These are phyloP conservation scores for Scleromitrula shiraiana DNA, from an alignment of 2,329 filamentous ascomycete species.

Conservation along the genomic window DNA sequence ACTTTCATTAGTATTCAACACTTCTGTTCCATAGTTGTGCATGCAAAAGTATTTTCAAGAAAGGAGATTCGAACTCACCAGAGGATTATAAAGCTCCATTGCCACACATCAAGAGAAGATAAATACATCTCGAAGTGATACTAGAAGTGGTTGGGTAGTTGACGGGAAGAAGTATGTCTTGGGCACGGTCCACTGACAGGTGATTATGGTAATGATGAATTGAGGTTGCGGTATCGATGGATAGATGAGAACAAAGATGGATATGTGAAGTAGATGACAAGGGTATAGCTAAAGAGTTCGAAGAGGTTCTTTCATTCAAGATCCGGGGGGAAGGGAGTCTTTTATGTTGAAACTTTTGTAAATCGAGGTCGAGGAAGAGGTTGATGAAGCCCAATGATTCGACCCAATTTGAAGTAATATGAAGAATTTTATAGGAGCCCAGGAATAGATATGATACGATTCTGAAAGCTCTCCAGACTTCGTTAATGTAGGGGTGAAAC, in stretches of 20 bases:
- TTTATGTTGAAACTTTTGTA: not conserved
- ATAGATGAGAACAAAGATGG: too few relatives aligned
- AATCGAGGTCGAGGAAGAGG: not conserved
- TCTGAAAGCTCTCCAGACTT: not conserved
- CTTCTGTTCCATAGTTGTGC: not conserved
- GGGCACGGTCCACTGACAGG: not conserved
- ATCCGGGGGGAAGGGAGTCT: not conserved
- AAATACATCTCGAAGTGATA: not conserved
- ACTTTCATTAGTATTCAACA: not conserved
- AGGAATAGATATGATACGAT: constrained; percentile 3
- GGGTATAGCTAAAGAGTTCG: not conserved
- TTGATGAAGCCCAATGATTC: not conserved
- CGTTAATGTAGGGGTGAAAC: not conserved
- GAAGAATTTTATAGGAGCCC: constrained; percentile 1
- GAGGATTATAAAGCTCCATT: constrained; percentile 20
- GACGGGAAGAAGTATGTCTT: constrained; percentile 1
- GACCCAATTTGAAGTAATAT: not conserved
- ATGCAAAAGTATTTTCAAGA: not conserved
- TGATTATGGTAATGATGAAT: too few relatives aligned
- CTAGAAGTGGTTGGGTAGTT: not conserved
- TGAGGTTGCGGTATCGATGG: too few relatives aligned
- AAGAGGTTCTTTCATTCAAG: not conserved
- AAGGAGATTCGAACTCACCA: constrained; percentile 16
- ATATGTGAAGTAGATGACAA: not conserved
- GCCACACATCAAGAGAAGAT: constrained; percentile 16